A percentile compares a stretch with the other conserved stretches of the same genome.
These are phyloP conservation scores for Podaxis pistillaris DNA, from an alignment of 768 basidiomycete genomes.

Conservation along the genomic window DNA sequence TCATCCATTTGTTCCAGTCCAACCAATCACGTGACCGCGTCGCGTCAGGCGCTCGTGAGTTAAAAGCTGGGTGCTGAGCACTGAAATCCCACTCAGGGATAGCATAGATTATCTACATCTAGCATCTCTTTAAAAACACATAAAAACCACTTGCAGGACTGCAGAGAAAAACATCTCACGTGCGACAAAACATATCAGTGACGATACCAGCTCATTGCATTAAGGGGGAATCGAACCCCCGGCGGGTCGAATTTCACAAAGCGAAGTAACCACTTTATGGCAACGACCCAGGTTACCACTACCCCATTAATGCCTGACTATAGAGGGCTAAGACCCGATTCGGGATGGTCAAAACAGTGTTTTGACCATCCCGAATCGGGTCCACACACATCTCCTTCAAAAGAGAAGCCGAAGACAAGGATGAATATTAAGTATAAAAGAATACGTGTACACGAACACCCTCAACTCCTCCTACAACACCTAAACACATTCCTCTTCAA, in stretches of 20 bases:
- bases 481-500: conserved; percentile 10
- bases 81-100: not conserved
- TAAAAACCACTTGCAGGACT: not conserved
- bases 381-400: too few relatives aligned
- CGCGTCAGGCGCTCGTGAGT: too few relatives aligned
- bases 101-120: not conserved
- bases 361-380: too few relatives aligned
- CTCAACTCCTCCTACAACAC: conserved; percentile 8
- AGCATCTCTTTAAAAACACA: not conserved
- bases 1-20: not conserved
- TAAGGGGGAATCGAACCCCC: conserved; percentile 1
- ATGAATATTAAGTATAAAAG: not conserved
- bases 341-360: too few relatives aligned
- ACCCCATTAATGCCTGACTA: conserved; percentile 16
- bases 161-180: too few relatives aligned
- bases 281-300: conserved; percentile 20
- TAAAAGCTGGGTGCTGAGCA: too few relatives aligned
- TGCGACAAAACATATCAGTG: too few relatives aligned
- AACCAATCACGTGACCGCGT: conserved; percentile 13
- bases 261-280: not conserved
- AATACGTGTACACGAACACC: not conserved
- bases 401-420: not conserved
- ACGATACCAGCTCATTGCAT: not conserved
- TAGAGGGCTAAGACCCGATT: not conserved
- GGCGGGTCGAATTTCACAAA: not conserved